Conservation (phyloP, 768 basidiomycete genomes). For the Suillus spraguei region DNA sequence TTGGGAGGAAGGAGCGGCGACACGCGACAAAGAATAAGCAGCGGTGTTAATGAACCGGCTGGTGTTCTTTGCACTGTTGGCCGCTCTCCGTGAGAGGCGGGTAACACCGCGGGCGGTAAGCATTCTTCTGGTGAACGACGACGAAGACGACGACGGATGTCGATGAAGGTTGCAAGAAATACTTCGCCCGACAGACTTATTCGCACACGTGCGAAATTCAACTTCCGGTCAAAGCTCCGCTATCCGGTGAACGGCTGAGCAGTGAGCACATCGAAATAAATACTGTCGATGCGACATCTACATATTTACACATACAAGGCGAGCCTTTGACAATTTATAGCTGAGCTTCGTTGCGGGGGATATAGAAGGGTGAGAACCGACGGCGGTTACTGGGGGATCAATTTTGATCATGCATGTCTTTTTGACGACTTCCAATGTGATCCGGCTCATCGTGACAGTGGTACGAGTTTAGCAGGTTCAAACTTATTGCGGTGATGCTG, state of each 20-base stretch:
- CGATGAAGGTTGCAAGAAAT: constrained; percentile 32
- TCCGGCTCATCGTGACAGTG: background rate
- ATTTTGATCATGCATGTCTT: background rate
- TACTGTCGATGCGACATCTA: no score
- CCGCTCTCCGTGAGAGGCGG: constrained; percentile 85
- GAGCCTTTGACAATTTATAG: background rate
- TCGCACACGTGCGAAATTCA: constrained; percentile 5
- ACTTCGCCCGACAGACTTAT: constrained; percentile 13
- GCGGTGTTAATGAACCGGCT: constrained; percentile 80
- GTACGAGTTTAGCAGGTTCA: background rate
- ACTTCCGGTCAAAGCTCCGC: constrained; percentile 5
- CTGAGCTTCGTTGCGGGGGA: background rate
- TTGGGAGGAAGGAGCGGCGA: constrained; percentile 47
- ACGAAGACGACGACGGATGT: constrained; percentile 22
- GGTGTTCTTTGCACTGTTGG: constrained; percentile 72
- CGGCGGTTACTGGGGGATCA: no score
- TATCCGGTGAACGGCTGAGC: no score
- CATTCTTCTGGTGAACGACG: constrained; percentile 54
- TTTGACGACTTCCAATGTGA: no score
- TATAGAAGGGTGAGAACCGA: no score
- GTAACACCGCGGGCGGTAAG: constrained; percentile 86
- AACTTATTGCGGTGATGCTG: background rate
- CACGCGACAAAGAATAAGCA: constrained; percentile 56
- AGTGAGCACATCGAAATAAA: no score
- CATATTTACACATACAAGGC: background rate